Conservation (phyloP, 2,329 filamentous ascomycete species). For the Zymoseptoria crescenta region DNA sequence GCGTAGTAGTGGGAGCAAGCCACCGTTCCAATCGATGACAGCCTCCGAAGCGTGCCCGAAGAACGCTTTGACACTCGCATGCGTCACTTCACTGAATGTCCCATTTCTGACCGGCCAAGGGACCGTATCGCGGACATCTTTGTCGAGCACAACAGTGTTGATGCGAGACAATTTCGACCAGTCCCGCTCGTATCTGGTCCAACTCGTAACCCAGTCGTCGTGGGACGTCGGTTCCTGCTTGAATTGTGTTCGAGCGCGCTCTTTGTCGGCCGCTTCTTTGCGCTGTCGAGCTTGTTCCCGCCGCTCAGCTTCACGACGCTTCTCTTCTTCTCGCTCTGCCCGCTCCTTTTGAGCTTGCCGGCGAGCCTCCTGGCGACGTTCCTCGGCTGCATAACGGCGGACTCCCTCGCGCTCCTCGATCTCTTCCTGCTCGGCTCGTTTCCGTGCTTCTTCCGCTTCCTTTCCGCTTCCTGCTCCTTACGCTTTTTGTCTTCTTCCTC, state of each 20-base stretch:
- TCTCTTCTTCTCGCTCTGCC: not conserved
- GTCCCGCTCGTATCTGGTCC: not conserved
- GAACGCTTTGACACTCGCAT: constrained; percentile 2
- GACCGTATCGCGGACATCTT: not conserved
- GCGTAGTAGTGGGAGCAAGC: not conserved
- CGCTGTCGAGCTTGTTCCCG: not conserved
- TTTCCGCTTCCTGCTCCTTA: not conserved
- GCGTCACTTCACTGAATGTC: constrained; percentile 2
- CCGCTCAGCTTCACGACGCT: not conserved
- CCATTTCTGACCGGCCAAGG: constrained; percentile 7
- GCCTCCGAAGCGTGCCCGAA: not conserved
- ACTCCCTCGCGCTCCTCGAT: not conserved
- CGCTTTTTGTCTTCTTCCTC: not conserved
- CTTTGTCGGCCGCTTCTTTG: not conserved
- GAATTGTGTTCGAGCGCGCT: not conserved
- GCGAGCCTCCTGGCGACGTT: constrained; percentile 1
- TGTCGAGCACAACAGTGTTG: not conserved
- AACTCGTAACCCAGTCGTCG: not conserved
- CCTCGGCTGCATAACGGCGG: not conserved
- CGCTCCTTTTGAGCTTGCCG: not conserved
- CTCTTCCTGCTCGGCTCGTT: not conserved
- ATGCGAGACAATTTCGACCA: not conserved
- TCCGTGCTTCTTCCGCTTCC: not conserved
- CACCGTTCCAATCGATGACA: not conserved
- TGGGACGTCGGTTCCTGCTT: not conserved